These are phyloP conservation scores for Heritiera littoralis DNA, from an alignment of 345 rosid species.

Conservation along the genomic window DNA sequence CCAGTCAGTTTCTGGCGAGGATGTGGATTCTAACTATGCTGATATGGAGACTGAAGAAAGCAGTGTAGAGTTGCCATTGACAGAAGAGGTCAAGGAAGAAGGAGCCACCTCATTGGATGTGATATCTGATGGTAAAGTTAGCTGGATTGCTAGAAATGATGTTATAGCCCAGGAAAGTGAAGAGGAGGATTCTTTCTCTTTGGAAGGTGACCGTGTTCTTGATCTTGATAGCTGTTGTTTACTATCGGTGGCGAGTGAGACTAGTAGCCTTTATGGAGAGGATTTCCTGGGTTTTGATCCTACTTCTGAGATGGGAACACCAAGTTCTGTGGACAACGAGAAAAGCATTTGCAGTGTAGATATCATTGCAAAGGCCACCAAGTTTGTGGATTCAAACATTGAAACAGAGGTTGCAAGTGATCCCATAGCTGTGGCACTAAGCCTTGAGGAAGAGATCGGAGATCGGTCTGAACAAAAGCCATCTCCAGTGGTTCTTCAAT, in stretches of 20 bases:
- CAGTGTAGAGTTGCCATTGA: slow-evolving; percentile 24
- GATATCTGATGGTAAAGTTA: slow-evolving; percentile 41
- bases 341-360: slow-evolving; percentile 41
- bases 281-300: slow-evolving; percentile 54
- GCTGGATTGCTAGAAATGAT: slow-evolving; percentile 42
- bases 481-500: slow-evolving; percentile 43
- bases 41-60: slow-evolving; percentile 44
- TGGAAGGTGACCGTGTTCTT: slow-evolving; percentile 59
- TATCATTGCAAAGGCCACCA: slow-evolving; percentile 40
- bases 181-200: slow-evolving; percentile 60
- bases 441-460: slow-evolving; percentile 45
- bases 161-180: slow-evolving; percentile 39
- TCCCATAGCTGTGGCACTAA: slow-evolving; percentile 39
- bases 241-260: slow-evolving; percentile 63
- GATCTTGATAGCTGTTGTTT: slow-evolving; percentile 62
- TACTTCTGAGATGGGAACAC: slow-evolving; percentile 42
- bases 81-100: slow-evolving; percentile 29
- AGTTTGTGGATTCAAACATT: slow-evolving; percentile 38
- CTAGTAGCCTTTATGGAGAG: slow-evolving; percentile 76
- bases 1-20: slow-evolving; percentile 24
- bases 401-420: slow-evolving; percentile 33
- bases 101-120: slow-evolving; percentile 38
- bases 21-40: slow-evolving; percentile 39
- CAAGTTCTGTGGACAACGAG: slow-evolving; percentile 37
- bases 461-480: slow-evolving; percentile 39